Evolutionary conservation across 2,329 filamentous ascomycete genomes (phyloP).

Genomic region (Penicillium sp.): DNA sequence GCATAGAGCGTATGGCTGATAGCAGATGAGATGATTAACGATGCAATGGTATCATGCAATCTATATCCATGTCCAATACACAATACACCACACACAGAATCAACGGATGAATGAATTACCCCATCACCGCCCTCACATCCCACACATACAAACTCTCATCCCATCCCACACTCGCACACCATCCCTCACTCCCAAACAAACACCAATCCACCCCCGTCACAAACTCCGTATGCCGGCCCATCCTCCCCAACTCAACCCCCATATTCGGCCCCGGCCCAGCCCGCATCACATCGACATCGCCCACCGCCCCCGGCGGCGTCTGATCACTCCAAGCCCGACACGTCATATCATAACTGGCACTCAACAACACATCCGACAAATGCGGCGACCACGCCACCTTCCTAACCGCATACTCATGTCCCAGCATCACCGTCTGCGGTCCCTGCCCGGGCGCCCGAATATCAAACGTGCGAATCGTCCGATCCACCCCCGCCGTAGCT

Average conservation of each 20-base stretch:
- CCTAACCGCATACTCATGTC: conserved; percentile 84
- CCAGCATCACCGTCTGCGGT: conserved; percentile 63
- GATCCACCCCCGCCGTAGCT: conserved; percentile 82
- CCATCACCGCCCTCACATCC: conserved; percentile 68
- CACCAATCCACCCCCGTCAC: conserved; percentile 97
- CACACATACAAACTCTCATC: conserved; percentile 84
- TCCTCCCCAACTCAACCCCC: conserved; percentile 68
- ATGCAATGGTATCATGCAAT: too few relatives aligned
- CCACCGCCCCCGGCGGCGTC: conserved; percentile 28
- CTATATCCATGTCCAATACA: too few relatives aligned
- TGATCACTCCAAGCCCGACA: conserved; percentile 85
- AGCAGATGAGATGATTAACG: too few relatives aligned
- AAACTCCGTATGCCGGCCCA: conserved; percentile 93
- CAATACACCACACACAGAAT: too few relatives aligned
- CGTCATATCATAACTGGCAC: conserved; percentile 95
- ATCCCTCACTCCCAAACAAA: conserved; percentile 85
- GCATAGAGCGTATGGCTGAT: too few relatives aligned
- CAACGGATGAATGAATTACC: too few relatives aligned
- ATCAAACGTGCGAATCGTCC: conserved; percentile 80
- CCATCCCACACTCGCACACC: conserved; percentile 92
- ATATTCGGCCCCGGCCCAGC: conserved; percentile 38
- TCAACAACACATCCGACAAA: conserved; percentile 75
- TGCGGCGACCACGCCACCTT: conserved; percentile 88
- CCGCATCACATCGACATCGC: conserved; percentile 34
- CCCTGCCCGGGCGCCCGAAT: conserved; percentile 66